phyloP scores from a whole-genome alignment of 768 basidiomycete genomes.

The Kwoniella mangroviensis region DNA sequence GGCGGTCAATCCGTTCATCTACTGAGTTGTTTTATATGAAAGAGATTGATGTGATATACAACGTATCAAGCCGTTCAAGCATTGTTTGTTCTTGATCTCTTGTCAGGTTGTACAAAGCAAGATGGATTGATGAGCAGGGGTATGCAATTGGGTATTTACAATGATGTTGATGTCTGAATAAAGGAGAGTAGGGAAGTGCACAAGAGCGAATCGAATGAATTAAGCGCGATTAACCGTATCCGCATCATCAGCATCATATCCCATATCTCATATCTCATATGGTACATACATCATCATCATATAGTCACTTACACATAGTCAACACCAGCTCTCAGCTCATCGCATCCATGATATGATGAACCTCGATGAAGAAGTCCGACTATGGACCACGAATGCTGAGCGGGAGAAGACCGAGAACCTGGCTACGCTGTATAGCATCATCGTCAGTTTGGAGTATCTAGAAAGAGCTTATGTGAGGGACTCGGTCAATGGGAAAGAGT shows the following conservation, averaged over 20 bases:
- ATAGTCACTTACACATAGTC: background rate
- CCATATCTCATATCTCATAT: background rate
- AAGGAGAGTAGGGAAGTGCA: background rate
- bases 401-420: conserved; percentile 85
- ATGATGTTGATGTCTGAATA: too few relatives aligned
- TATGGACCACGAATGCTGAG: conserved; percentile 85
- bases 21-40: too few relatives aligned
- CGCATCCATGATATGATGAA: conserved; percentile 43
- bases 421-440: conserved; percentile 87
- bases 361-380: conserved; percentile 88
- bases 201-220: background rate
- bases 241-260: background rate
- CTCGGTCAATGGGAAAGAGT: conserved; percentile 88
- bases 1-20: too few relatives aligned
- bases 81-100: too few relatives aligned
- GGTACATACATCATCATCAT: background rate
- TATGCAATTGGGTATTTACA: too few relatives aligned
- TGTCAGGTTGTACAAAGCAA: too few relatives aligned
- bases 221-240: conserved; percentile 5
- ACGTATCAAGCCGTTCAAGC: too few relatives aligned
- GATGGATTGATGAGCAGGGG: too few relatives aligned
- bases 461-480: conserved; percentile 95
- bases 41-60: too few relatives aligned
- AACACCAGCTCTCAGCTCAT: background rate
- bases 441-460: conserved; percentile 89